Conservation (phyloP, 805 yeast genomes). For the Saccharomyces jurei region DNA sequence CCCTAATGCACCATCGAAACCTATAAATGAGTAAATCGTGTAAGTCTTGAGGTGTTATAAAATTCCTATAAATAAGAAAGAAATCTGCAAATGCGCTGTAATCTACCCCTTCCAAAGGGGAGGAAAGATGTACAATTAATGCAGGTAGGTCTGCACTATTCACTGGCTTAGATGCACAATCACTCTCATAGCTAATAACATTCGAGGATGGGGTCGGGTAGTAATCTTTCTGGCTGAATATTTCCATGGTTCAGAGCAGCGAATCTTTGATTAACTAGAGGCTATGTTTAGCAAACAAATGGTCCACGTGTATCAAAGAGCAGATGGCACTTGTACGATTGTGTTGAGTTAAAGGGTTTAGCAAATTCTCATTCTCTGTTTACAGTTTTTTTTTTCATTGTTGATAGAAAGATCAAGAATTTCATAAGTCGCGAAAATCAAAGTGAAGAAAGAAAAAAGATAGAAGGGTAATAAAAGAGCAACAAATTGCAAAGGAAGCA, state of each 20-base stretch:
- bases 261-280: neutral
- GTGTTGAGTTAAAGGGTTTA: neutral
- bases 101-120: conserved; percentile 61
- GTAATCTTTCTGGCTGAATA: conserved; percentile 20
- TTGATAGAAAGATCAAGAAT: neutral
- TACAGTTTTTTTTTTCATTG: neutral
- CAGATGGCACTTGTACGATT: neutral
- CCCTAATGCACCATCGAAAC: conserved; percentile 60
- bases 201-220: conserved; percentile 25
- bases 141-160: conserved; percentile 25
- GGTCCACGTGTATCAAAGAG: neutral
- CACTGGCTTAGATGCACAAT: conserved; percentile 9
- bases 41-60: conserved; percentile 49
- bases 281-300: neutral
- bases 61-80: conserved; percentile 73
- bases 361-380: neutral
- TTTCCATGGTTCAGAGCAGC: conserved; percentile 10
- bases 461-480: neutral
- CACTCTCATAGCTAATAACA: conserved; percentile 18
- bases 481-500: neutral
- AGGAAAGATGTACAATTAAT: conserved; percentile 53
- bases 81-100: conserved; percentile 78
- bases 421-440: neutral
- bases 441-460: neutral
- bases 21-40: conserved; percentile 56